Evolutionary conservation across 805 yeast genomes (phyloP), one percentile per base, ranked within the genome.

Genomic region (Kazachstania taianensis): DNA sequence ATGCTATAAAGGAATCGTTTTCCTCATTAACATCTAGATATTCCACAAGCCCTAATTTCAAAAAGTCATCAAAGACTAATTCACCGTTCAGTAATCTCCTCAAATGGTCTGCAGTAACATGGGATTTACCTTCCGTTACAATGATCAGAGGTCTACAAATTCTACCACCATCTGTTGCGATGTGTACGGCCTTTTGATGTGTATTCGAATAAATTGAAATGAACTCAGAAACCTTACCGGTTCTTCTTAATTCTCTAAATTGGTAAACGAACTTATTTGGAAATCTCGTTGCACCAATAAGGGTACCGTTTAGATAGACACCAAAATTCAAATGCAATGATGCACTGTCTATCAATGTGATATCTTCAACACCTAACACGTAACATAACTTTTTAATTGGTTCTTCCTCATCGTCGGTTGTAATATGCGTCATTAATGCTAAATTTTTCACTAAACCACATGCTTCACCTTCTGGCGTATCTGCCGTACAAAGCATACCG

Each of bases 391-490:
- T 73, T 43, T 70, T 73, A 27, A 92, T 75, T 13, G 98, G 97
- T 7, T 70, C 82, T 52, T 89, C 96, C 59, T 92, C 98, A 50
- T 85, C 96, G 61, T 92, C 98, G 1, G 98, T 89, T 4, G 98
- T 92, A 52, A 92, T 92, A 61, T 92, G 98, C 8, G 98, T 92
- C 98, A 92, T 92, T 32, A 92, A 69, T 1, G 98, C 98, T 58
- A 92, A 67, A 56, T 92, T 92, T 63, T 92, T 92, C 25, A 92
- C 98, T 60, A 92, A 72, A 54, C 98, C 98, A 75, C 98, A 92
- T 1, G 98, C 98, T 63, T 92, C 98, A 70, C 98, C 98, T 72
- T 92, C 98, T 1, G 98, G 98, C 0, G 98, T 92, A 72, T 92
- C 98, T 0, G 97, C 83, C 5, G 97, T 85, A 69, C 98, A 92